phyloP scores from a whole-genome alignment of 768 basidiomycete species.

The Tylopilus vinaceipallidus region DNA sequence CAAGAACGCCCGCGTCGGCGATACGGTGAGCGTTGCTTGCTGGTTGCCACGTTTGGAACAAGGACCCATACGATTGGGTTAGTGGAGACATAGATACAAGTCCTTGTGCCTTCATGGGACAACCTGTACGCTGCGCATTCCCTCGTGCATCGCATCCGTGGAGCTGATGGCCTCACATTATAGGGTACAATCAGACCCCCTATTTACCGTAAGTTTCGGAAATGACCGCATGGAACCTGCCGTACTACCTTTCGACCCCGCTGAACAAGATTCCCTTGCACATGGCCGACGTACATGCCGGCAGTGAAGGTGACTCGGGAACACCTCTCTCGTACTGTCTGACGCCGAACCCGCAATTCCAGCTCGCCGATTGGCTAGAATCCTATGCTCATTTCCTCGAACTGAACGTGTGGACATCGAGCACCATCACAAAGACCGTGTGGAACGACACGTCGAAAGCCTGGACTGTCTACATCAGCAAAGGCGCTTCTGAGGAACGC shows the following conservation, averaged over 20 bases:
- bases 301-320: constrained; percentile 39
- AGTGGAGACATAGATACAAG: constrained; percentile 38
- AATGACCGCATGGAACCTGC: constrained; percentile 1
- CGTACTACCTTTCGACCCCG: neutral
- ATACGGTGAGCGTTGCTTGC: constrained; percentile 23
- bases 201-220: constrained; percentile 39
- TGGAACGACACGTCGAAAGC: constrained; percentile 36
- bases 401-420: constrained; percentile 56
- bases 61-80: neutral
- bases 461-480: constrained; percentile 41
- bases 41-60: neutral
- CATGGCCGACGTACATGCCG: constrained; percentile 48
- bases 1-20: constrained; percentile 43
- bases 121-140: constrained; percentile 33
- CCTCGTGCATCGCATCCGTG: neutral
- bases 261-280: constrained; percentile 45
- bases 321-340: neutral
- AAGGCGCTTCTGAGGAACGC: constrained; percentile 29
- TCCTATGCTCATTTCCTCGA: constrained; percentile 53
- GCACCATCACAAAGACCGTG: constrained; percentile 32
- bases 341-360: neutral
- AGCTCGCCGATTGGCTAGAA: constrained; percentile 61
- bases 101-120: constrained; percentile 47
- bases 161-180: neutral
- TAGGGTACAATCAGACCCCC: constrained; percentile 50